Base-by-base conservation (phyloP, 2,329 filamentous ascomycete species). In the Arthrobotrys conoides region DNA sequence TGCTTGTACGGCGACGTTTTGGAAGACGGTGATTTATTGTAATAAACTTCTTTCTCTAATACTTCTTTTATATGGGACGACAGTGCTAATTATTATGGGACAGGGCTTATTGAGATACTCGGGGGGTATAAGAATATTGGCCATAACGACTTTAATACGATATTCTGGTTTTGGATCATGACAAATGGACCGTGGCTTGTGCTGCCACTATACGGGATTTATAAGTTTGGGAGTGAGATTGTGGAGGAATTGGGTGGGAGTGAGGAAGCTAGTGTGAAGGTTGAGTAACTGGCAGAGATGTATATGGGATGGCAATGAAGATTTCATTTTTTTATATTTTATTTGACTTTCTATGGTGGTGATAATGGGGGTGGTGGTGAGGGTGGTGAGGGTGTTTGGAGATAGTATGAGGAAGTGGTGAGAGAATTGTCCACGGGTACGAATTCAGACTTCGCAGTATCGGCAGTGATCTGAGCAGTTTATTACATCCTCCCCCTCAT, bases 11-110 rank as follows among this genome's bases (percentile, higher is more conserved):
- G 89, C 92, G 87, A 92, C 91, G 1, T 82, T 91, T 20, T 89
- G 88, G 82, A 92, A 92, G 86, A 92, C 91, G 1, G 82, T 90
- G 27, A 83, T 93, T 5, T 92, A 92, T 81, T 89, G 90, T 90
- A 81, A 86, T 49, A 80, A 55, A 46, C 41, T 64, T 71, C 49
- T 75, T 30, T 51, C 48, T 64, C 12, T 41, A 22, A 1, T 46
- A 20, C 18, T 24, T 33, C 10, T n/a, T 24, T 24, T 24, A 51
- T 5, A 5, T 61, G 44, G 14, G 38, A 12, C 44, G 18, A 48
- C 2, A 16, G 4, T 3, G 49, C 63, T 27, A 53, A 65, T 30
- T 30, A 12, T 10, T 18, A 44, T 36, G 12, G 2, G 59, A 44
- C 79, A 89, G 89, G 87, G 85, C 82, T 90, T 66, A 89, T 89